Evolutionary conservation across 2,329 filamentous ascomycete genomes (phyloP).

Genomic region (Chaetomiaceae sp.): DNA sequence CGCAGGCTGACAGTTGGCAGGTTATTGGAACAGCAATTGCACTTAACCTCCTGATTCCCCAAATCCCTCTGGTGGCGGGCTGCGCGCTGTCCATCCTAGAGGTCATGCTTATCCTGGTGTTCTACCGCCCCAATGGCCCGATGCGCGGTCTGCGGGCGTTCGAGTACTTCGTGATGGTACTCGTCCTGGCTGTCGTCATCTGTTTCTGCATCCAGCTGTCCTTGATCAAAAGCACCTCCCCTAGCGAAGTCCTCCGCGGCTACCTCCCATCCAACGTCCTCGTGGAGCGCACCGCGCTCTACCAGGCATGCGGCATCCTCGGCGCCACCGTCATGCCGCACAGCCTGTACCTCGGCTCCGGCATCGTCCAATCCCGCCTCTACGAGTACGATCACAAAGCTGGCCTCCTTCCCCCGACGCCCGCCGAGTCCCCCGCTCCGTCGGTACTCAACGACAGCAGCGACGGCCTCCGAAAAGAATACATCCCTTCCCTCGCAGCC

Average conservation of each 20-base stretch:
- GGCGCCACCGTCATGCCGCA: slow-evolving; percentile 72
- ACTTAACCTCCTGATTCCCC: slow-evolving; percentile 57
- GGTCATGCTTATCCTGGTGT: slow-evolving; percentile 60
- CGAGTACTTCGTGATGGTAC: slow-evolving; percentile 55
- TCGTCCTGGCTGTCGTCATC: slow-evolving; percentile 62
- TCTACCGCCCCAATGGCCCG: slow-evolving; percentile 54
- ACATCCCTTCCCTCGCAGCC: slow-evolving; percentile 65
- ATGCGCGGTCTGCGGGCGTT: slow-evolving; percentile 57
- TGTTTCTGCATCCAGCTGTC: slow-evolving; percentile 67
- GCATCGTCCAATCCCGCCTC: slow-evolving; percentile 62
- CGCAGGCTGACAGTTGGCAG: slow-evolving; percentile 27
- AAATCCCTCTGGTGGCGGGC: slow-evolving; percentile 60
- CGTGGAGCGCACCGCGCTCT: slow-evolving; percentile 50
- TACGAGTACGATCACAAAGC: slow-evolving; percentile 55
- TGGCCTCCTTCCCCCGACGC: slow-evolving; percentile 42
- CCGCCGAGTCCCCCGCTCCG: slow-evolving; percentile 21
- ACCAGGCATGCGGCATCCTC: slow-evolving; percentile 69
- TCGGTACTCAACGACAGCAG: slow-evolving; percentile 20
- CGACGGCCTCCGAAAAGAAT: slow-evolving; percentile 47
- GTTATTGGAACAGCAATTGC: slow-evolving; percentile 68
- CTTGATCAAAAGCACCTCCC: slow-evolving; percentile 48
- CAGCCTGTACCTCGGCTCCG: slow-evolving; percentile 61
- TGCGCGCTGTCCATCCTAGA: slow-evolving; percentile 64
- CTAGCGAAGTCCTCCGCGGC: slow-evolving; percentile 57
- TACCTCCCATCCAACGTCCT: slow-evolving; percentile 57